Percentiles rank a stretch among this genome's conserved stretches.
These are phyloP conservation scores for Solanum hybrid DNA, from an alignment of 305 asterid species.

Conservation along the genomic window DNA sequence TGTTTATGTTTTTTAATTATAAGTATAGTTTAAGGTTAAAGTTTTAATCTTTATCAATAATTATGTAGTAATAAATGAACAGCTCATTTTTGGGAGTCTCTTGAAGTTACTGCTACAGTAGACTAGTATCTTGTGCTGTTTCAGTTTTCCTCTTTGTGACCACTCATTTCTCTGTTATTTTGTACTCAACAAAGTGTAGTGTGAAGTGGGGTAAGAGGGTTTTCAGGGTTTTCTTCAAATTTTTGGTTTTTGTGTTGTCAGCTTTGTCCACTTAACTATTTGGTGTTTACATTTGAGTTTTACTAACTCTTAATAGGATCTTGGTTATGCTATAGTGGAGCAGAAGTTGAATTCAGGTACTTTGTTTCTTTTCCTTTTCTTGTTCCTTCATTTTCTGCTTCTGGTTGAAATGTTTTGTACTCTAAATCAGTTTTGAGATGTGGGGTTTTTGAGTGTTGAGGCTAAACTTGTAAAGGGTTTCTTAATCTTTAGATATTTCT, in stretches of 20 bases:
- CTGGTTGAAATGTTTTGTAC: not conserved
- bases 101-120: not conserved
- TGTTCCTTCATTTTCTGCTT: not conserved
- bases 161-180: not conserved
- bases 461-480: not conserved
- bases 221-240: not conserved
- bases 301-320: not conserved
- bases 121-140: not conserved
- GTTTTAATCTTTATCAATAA: not conserved
- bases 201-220: not conserved
- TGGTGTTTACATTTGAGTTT: constrained; percentile 1
- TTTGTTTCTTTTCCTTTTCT: not conserved
- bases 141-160: not conserved
- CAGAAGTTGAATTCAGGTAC: not conserved
- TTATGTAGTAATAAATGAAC: not conserved
- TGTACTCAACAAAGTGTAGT: not conserved
- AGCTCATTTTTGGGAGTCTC: not conserved
- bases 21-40: not conserved
- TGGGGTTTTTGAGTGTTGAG: not conserved
- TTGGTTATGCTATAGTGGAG: not conserved
- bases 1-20: not conserved
- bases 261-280: not conserved
- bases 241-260: not conserved
- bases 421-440: not conserved
- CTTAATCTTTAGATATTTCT: not conserved